These are phyloP conservation scores for Hypoxylon rickii DNA, from an alignment of 495 filamentous ascomycete species.

Conservation along the genomic window DNA sequence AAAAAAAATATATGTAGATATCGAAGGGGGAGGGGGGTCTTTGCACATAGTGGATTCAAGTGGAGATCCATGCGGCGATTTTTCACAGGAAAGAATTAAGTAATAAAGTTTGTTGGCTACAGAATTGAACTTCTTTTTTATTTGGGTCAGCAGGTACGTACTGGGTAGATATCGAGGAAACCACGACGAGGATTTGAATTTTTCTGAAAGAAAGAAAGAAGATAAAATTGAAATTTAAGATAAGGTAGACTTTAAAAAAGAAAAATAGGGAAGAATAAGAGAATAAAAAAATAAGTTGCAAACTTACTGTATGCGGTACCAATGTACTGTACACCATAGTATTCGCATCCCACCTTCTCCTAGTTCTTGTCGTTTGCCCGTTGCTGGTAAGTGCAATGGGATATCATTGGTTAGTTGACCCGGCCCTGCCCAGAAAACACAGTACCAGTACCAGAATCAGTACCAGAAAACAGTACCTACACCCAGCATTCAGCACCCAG, in stretches of 20 bases:
- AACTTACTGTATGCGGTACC: constrained; percentile 20
- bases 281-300: constrained; percentile 8
- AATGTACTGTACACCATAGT: constrained; percentile 5
- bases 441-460: too few relatives aligned
- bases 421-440: constrained; percentile 11
- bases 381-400: constrained; percentile 20
- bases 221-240: neutral
- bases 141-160: too few relatives aligned
- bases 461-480: constrained; percentile 7
- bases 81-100: constrained; percentile 6
- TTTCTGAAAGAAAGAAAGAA: neutral
- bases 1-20: constrained; percentile 14
- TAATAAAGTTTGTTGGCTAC: constrained; percentile 6
- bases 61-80: constrained; percentile 14
- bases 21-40: constrained; percentile 1
- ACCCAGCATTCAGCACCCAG: neutral
- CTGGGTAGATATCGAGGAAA: too few relatives aligned
- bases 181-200: neutral
- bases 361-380: constrained; percentile 22
- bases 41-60: constrained; percentile 11
- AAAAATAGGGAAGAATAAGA: neutral
- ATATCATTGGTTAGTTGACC: constrained; percentile 26
- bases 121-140: constrained; percentile 4
- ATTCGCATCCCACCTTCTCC: constrained; percentile 19
- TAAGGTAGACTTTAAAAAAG: neutral